phyloP scores from a whole-genome alignment of 2,329 filamentous ascomycete genomes.

The Aspergillus sp. region DNA sequence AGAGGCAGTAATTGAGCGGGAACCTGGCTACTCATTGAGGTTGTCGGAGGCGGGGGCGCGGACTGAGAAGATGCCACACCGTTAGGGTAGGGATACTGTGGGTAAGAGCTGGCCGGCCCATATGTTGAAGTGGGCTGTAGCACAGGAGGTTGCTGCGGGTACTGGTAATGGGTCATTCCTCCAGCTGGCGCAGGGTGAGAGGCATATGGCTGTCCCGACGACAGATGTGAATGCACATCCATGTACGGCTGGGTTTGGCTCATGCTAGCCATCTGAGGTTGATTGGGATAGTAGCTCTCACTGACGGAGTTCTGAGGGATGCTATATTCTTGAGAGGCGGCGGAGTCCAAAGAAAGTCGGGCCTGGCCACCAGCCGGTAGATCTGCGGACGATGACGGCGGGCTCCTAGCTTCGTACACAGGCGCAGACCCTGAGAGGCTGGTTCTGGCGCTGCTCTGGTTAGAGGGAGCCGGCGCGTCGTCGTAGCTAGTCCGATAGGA shows the following conservation, averaged over 20 bases:
- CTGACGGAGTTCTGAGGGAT: slow-evolving; percentile 34
- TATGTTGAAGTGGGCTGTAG: slow-evolving; percentile 75
- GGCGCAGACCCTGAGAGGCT: slow-evolving; percentile 57
- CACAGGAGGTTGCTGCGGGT: slow-evolving; percentile 68
- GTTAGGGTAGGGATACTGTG: slow-evolving; percentile 72
- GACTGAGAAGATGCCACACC: slow-evolving; percentile 78
- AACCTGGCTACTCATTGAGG: slow-evolving; percentile 64
- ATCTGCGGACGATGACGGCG: slow-evolving; percentile 61
- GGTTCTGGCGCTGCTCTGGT: slow-evolving; percentile 56
- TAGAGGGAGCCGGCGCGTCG: slow-evolving; percentile 53
- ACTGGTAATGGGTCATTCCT: slow-evolving; percentile 73
- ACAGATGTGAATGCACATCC: slow-evolving; percentile 82
- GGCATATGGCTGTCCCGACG: slow-evolving; percentile 70
- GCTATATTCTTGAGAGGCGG: slow-evolving; percentile 34
- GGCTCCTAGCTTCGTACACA: slow-evolving; percentile 62
- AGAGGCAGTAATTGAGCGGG: slow-evolving; percentile 72
- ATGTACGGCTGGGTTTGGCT: slow-evolving; percentile 79
- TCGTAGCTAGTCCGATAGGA: slow-evolving; percentile 77
- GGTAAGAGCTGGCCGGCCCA: slow-evolving; percentile 59
- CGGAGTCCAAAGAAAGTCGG: slow-evolving; percentile 35
- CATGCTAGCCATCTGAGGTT: slow-evolving; percentile 60
- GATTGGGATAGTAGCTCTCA: slow-evolving; percentile 44
- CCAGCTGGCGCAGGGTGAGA: slow-evolving; percentile 76
- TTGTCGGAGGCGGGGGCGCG: slow-evolving; percentile 66
- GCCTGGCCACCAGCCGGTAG: slow-evolving; percentile 49